Base-by-base conservation (phyloP, 2,329 filamentous ascomycete genomes). In the Pseudopyricularia javanii region DNA sequence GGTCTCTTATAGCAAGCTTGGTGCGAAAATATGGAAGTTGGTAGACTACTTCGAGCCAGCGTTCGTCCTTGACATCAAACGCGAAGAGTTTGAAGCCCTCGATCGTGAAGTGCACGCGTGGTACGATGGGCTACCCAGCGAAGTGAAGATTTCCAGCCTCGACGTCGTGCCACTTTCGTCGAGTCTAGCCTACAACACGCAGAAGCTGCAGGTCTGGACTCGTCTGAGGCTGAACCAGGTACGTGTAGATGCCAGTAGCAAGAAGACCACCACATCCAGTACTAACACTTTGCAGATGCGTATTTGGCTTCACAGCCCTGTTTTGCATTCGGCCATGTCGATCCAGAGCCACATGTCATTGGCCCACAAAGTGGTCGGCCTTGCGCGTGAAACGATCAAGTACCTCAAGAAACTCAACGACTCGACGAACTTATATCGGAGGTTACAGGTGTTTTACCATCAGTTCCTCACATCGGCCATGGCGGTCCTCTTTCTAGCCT, bases 61-160 rank as follows among this genome's bases (percentile, higher is more conserved):
- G 43, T 71, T 80, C n/a, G 74, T 79, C 1, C 75, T 78, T 34
- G 82, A 86, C 37, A 73, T 87, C 52, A 82, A 82, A 56, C 79
- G 80, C 32, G 82, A 87, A 55, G 85, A 91, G 56, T 87, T 95
- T 54, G 84, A 86, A 28, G 83, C 82, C 49, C 74, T 96, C 7
- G 91, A 96, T 62, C 84, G 83, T 55, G 86, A 94, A 61, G 84
- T 95, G 49, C 71, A 93, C 4, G 81, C 88, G 58, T 97, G 91
- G 91, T 91, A 94, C 61, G 83, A 86, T 15, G 76, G 78, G 14
- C 79, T 95, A 67, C 91, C 64, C 57, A 82, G 74, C 14, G 74
- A 78, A 52, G 70, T 81, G 54, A 72, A 63, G 69, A 78, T 66
- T 63, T 86, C 58, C 72, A 82, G 70, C 76, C 87, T 73, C 79